A percentile compares a stretch with the other conserved stretches of the same genome.
Conservation (phyloP, 495 filamentous ascomycete species). For the Penicillium verhagenii region DNA sequence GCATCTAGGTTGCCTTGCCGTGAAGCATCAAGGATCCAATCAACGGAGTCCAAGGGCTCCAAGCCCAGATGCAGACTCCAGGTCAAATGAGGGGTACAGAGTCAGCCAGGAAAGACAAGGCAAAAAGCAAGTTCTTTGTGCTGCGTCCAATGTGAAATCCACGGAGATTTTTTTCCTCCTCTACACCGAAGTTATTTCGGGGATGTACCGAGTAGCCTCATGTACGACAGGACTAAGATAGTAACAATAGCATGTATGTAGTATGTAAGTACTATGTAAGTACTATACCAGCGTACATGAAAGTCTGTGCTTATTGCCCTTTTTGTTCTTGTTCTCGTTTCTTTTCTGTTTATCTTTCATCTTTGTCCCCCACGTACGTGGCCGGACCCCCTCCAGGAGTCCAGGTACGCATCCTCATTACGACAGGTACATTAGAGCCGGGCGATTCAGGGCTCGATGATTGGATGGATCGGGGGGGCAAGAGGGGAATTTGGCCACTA, state of each 20-base stretch:
- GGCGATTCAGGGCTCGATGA: not conserved
- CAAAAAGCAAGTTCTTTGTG: conserved; percentile 1
- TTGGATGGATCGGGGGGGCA: not conserved
- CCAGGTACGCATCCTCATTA: conserved; percentile 19
- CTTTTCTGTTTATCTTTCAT: no score
- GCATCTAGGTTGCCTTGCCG: not conserved
- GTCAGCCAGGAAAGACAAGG: not conserved
- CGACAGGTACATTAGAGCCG: conserved; percentile 20
- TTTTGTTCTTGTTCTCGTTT: not conserved
- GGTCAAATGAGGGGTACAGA: not conserved
- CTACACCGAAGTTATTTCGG: not conserved
- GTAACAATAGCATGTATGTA: no score
- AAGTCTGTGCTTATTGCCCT: not conserved
- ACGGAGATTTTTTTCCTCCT: not conserved
- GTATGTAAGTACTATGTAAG: no score
- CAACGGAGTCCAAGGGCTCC: no score
- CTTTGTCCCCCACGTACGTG: conserved; percentile 16
- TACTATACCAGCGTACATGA: no score
- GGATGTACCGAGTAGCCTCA: conserved; percentile 14
- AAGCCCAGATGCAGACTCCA: not conserved
- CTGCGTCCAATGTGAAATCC: conserved; percentile 8
- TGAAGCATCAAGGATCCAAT: not conserved
- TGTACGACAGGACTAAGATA: conserved; percentile 4
- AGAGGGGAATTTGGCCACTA: no score
- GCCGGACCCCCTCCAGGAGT: conserved; percentile 13